phyloP scores from a whole-genome alignment of 345 rosid genomes.

The Laguncularia racemosa region DNA sequence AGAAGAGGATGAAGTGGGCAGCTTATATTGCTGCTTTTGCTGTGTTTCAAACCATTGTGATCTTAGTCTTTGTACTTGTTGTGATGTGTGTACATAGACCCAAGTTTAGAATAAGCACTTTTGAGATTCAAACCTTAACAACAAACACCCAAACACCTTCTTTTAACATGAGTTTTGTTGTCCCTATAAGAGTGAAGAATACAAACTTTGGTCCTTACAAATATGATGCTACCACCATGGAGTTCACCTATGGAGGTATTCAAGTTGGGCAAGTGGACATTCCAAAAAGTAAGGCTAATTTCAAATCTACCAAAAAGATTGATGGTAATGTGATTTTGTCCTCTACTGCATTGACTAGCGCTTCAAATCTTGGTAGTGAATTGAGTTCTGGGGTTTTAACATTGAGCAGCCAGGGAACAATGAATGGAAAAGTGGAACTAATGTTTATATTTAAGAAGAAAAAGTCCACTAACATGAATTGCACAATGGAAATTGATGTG shows the following conservation, averaged over 20 bases:
- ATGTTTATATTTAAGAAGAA: neutral
- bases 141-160: neutral
- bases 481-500: too few species aligned
- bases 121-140: neutral
- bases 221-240: conserved; percentile 3
- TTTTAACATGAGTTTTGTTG: neutral
- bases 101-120: conserved; percentile 2
- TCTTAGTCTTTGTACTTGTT: neutral
- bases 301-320: neutral
- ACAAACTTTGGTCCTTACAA: conserved; percentile 8
- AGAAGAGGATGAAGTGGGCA: too few species aligned
- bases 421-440: neutral
- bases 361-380: neutral
- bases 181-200: conserved; percentile 6
- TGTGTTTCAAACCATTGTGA: conserved; percentile 7
- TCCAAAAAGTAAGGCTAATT: conserved; percentile 2
- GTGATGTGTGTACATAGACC: conserved; percentile 6
- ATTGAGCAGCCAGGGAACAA: neutral
- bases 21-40: conserved; percentile 4
- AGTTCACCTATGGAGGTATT: conserved; percentile 6
- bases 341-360: too few species aligned
- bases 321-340: neutral
- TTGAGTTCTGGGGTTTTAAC: neutral
- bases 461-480: too few species aligned
- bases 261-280: neutral